phyloP scores from a whole-genome alignment of 495 filamentous ascomycete genomes.

The Talaromyces proteolyticus region DNA sequence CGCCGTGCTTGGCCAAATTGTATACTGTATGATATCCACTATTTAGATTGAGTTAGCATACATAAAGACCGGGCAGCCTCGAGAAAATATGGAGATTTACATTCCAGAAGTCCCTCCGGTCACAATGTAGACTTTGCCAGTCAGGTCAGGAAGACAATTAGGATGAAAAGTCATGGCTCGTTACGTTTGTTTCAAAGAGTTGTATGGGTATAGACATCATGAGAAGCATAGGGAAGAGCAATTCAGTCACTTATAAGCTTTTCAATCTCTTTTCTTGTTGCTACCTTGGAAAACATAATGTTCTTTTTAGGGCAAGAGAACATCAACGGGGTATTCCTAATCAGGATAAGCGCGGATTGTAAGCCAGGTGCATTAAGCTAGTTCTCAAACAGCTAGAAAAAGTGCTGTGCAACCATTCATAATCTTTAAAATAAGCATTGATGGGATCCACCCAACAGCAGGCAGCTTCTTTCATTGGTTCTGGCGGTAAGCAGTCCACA shows the following conservation, averaged over 20 bases:
- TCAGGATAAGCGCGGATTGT: background rate
- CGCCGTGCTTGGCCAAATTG: constrained; percentile 25
- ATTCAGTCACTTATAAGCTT: no score
- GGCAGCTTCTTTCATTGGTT: no score
- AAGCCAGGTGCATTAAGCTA: background rate
- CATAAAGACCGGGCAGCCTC: background rate
- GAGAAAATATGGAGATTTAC: background rate
- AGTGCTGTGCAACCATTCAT: no score
- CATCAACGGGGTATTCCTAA: no score
- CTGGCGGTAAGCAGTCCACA: background rate
- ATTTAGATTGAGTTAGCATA: background rate
- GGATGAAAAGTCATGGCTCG: background rate
- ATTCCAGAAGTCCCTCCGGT: background rate
- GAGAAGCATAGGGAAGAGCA: no score
- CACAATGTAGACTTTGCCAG: background rate
- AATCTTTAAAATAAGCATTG: no score
- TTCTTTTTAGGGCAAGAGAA: no score
- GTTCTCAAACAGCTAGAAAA: background rate
- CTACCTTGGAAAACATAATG: no score
- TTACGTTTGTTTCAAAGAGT: no score
- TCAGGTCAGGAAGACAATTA: background rate
- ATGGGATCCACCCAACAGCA: no score
- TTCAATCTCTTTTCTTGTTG: no score
- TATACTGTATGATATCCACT: constrained; percentile 23
- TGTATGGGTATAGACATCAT: no score